Evolutionary conservation across 164 flowering plant genomes (phyloP).

Genomic region (Tinospora cordifolia): DNA sequence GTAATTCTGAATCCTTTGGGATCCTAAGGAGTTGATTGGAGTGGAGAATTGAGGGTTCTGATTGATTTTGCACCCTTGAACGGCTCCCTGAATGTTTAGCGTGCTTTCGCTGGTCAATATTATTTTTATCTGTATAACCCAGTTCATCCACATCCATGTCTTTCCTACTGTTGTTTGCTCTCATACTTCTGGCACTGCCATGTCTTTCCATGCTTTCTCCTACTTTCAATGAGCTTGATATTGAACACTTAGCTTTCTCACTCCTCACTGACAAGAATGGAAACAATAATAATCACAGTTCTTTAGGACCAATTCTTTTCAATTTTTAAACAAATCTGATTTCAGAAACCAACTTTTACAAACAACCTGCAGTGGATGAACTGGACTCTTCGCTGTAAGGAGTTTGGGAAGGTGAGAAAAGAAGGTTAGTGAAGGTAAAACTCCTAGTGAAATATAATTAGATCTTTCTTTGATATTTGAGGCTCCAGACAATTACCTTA

Average conservation of each 20-base stretch:
- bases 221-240: slow-evolving; percentile 18
- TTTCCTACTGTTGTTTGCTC: slow-evolving; percentile 1
- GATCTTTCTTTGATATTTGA: slow-evolving; percentile 4
- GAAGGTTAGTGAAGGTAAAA: background rate
- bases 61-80: slow-evolving; percentile 13
- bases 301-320: background rate
- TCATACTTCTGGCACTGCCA: slow-evolving; percentile 12
- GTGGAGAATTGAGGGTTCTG: slow-evolving; percentile 17
- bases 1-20: slow-evolving; percentile 18
- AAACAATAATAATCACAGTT: background rate
- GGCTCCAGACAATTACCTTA: slow-evolving; percentile 32
- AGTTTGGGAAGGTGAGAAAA: slow-evolving; percentile 3
- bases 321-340: background rate
- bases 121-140: slow-evolving; percentile 12
- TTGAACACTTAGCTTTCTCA: slow-evolving; percentile 17
- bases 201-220: slow-evolving; percentile 20
- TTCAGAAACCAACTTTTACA: background rate
- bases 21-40: slow-evolving; percentile 10
- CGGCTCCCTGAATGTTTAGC: slow-evolving; percentile 15
- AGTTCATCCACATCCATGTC: slow-evolving; percentile 15
- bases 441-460: background rate
- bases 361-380: slow-evolving; percentile 63
- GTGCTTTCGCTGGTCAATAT: slow-evolving; percentile 8
- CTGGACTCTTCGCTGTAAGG: slow-evolving; percentile 67
- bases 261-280: slow-evolving; percentile 37